Evolutionary conservation across 495 filamentous ascomycete species (phyloP), one percentile per base, ranked within the genome.

Genomic region (Aspergillus sclerotiicarbonarius): DNA sequence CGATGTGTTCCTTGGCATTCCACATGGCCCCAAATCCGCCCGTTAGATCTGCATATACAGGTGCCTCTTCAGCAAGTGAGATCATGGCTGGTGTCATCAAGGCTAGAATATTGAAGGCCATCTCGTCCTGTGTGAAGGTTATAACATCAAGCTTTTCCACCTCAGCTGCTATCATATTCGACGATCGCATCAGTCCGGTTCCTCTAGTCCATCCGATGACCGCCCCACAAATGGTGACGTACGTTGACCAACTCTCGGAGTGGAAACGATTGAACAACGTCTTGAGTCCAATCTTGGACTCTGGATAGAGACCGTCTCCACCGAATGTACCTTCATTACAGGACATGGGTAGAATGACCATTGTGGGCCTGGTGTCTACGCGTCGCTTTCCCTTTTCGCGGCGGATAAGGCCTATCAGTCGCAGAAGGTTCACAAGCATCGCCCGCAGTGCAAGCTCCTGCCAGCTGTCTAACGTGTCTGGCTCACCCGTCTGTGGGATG

Each of bases 131-230:
- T n/a, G 94, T 96, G 79, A 99, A 99, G 3, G 94, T 99, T 59
- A 94, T 89, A 8, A 98, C 94, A 65, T 95, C 94, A 64, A 91
- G 90, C 58, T 87, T 88, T 77, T 99, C 94, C 51, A 99, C 86
- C 56, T 92, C 95, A 71, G 96, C 92, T 10, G 94, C 92, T 51
- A 97, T 89, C 63, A 95, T 84, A 71, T 99, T 98, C 77, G 97
- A 97, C 62, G 89, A 91, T 63, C 87, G 88, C 94, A 99, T 99
- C 58, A 99, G 82, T 62, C 95, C 92, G 56, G 94, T 99, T 47
- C 94, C 94, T 76, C 94, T 91, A 55, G 94, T 99, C 94, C 94
- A 98, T 58, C 94, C 94, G 71, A 98, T 98, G 73, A 98, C 90
- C 55, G 93, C 93, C 72, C 94, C 94, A 62, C 94, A 99, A 66